These are phyloP conservation scores for Blepharisma stoltei DNA, from an alignment of 73 alveolate genomes.

Conservation along the genomic window DNA sequence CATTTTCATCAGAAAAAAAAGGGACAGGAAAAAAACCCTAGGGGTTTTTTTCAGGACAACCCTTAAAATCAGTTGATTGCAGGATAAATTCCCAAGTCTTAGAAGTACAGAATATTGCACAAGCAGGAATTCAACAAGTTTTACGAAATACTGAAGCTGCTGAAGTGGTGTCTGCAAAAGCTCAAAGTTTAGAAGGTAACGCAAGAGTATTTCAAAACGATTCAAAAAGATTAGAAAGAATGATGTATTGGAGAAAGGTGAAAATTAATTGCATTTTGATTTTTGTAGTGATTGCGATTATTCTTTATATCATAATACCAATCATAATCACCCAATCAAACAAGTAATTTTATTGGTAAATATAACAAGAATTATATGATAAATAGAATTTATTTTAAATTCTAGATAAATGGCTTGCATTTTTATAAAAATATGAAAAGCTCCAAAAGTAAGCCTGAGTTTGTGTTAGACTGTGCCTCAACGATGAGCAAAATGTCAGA, in stretches of 20 bases:
- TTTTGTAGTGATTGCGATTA: not conserved
- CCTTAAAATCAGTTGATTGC: too few species aligned
- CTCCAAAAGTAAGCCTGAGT: too few species aligned
- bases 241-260: slow-evolving; percentile 24
- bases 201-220: slow-evolving; percentile 15
- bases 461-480: too few species aligned
- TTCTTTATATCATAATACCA: slow-evolving; percentile 19
- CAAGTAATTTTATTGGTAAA: too few species aligned
- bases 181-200: slow-evolving; percentile 4
- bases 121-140: slow-evolving; percentile 12
- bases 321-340: not conserved
- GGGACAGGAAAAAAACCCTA: too few species aligned
- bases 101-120: slow-evolving; percentile 11
- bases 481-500: too few species aligned
- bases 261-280: slow-evolving; percentile 25
- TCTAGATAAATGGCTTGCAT: too few species aligned
- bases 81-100: not conserved
- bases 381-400: too few species aligned
- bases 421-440: too few species aligned
- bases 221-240: slow-evolving; percentile 23
- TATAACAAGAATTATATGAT: too few species aligned
- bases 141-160: slow-evolving; percentile 14
- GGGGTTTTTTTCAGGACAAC: too few species aligned
- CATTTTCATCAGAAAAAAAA: too few species aligned
- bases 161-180: not conserved